Base-by-base conservation (phyloP, 1,284 basidiomycete species). In the Ceratobasidium sp. region DNA sequence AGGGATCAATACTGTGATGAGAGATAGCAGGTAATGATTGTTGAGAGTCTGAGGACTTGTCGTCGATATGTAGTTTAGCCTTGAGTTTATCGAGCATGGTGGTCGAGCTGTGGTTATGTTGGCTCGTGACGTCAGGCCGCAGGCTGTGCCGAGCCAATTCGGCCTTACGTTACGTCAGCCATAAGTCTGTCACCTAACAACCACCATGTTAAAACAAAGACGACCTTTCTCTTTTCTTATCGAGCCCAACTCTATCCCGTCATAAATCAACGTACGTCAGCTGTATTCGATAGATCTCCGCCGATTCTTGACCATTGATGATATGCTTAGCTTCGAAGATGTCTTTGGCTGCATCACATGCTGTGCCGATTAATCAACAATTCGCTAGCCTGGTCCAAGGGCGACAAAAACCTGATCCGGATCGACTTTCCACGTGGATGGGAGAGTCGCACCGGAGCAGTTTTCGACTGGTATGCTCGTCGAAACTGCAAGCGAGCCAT, bases 51-150 rank as follows among this genome's bases (percentile, higher is more conserved):
- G 77, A 57, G 20, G 56, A 13, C 44, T 33, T 20, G 23, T 78
- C 64, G 73, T 74, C 70, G 17, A 52, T 17, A 44, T 74, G 56
- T n/a, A 74, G 48, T 38, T 74, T 74, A 46, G 71, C 56, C 48
- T 74, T 74, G 59, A 74, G 20, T 50, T 62, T 62, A 61, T 74
- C 59, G 59, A 74, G 44, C 71, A 65, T 74, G 71, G 59, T 74
- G 57, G 59, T 40, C 26, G 33, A 56, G 33, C 48, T 7, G 42
- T 46, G 5, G 42, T 20, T 6, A 5, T 9, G 50, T 42, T 26
- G 28, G 9, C 23, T 42, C 33, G 26, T 67, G 65, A 67, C 48
- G 67, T 69, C 52, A 42, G 48, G 67, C 33, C 26, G n/a, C 17
- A 50, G 46, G 28, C 57, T 59, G 26, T 33, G 9, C 28, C 23